Conservation (phyloP, 2,329 filamentous ascomycete genomes). For the Epichloe sibirici region DNA sequence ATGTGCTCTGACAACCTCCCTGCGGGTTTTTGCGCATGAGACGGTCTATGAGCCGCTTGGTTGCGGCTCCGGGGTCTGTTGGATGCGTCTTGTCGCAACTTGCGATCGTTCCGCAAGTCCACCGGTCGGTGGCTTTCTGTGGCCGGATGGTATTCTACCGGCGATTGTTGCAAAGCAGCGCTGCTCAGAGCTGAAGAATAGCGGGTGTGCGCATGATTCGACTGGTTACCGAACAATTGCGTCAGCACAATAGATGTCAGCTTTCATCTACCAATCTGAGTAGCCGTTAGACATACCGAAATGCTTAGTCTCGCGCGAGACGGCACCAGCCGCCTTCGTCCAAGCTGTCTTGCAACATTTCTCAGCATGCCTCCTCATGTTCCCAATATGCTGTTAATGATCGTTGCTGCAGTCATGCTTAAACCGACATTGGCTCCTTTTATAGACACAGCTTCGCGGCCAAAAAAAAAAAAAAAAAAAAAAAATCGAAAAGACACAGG, state of each 20-base stretch:
- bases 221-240: background rate
- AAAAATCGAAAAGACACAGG: background rate
- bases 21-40: background rate
- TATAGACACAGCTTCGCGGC: background rate
- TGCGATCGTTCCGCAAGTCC: background rate
- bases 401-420: background rate
- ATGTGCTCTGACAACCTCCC: constrained; percentile 12
- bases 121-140: background rate
- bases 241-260: background rate
- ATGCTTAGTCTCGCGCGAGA: constrained; percentile 9
- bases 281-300: background rate
- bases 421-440: background rate
- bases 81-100: background rate
- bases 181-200: background rate
- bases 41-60: background rate
- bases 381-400: constrained; percentile 8
- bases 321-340: constrained; percentile 16
- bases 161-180: background rate
- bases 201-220: background rate
- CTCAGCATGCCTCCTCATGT: constrained; percentile 26
- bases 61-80: background rate
- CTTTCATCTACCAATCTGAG: background rate
- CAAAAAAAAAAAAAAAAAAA: background rate
- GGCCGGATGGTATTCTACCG: background rate
- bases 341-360: constrained; percentile 21